These are phyloP conservation scores for Raffaelea ambrosiae DNA, from an alignment of 2,329 filamentous ascomycete species.

Conservation along the genomic window DNA sequence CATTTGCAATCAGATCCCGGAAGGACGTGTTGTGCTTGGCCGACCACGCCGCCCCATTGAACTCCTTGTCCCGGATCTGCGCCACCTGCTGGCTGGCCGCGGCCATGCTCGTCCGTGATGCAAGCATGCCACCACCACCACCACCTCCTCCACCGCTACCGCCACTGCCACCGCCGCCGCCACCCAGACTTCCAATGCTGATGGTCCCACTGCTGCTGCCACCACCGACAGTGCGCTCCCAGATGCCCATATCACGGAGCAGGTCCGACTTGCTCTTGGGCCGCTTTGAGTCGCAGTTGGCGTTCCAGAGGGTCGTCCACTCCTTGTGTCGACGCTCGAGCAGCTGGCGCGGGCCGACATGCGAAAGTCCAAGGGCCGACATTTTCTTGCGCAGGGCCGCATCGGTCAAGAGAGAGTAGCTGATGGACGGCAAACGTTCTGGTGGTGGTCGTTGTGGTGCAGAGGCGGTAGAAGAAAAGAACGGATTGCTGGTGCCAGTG, in stretches of 20 bases:
- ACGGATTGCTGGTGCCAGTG: not conserved
- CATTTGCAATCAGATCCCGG: conserved; percentile 68
- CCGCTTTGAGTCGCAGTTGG: conserved; percentile 78
- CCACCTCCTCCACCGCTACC: conserved; percentile 4
- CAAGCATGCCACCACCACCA: conserved; percentile 13
- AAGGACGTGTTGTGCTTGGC: conserved; percentile 67
- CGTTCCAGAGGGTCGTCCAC: conserved; percentile 94
- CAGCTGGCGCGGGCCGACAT: conserved; percentile 56
- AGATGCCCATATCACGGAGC: conserved; percentile 69
- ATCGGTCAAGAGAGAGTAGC: conserved; percentile 84
- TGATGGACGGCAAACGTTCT: conserved; percentile 69
- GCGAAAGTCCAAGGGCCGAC: conserved; percentile 67
- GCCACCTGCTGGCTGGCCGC: conserved; percentile 21
- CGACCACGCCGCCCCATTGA: conserved; percentile 72
- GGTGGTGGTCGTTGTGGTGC: conserved; percentile 18
- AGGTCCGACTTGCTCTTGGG: conserved; percentile 66
- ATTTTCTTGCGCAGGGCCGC: conserved; percentile 71
- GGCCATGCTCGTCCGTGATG: conserved; percentile 5
- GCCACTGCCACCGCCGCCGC: conserved; percentile 13
- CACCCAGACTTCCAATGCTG: conserved; percentile 5
- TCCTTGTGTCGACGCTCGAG: conserved; percentile 79
- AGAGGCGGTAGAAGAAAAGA: conserved; percentile 1
- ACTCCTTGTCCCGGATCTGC: conserved; percentile 77
- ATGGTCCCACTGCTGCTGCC: conserved; percentile 20
- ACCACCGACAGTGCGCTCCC: conserved; percentile 73